Base-by-base conservation (phyloP, 2,329 filamentous ascomycete genomes). In the Lasiodiplodia citricola region DNA sequence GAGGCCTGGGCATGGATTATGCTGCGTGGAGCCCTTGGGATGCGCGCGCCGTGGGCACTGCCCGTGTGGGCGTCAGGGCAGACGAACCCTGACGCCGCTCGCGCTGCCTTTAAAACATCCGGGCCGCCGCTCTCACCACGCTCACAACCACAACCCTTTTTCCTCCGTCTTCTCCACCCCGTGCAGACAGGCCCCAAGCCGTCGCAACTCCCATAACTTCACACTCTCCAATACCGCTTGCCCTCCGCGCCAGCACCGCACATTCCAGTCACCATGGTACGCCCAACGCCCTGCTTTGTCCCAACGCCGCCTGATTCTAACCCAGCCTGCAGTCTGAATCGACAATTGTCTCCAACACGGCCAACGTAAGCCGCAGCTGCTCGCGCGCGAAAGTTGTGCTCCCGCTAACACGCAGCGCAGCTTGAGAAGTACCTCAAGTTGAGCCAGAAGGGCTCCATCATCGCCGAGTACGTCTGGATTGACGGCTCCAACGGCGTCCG, bases 391-490 rank as follows among this genome's bases (percentile, higher is more conserved):
- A 25, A 28, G 55, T 38, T 37, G 54, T 38, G 70, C 74, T 68
- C 37, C 56, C 23, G 60, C 47, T 54, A 57, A 66, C 66, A 23
- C 41, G 44, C 14, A 25, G 21, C 50, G 37, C 82, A 97, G 93
- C 90, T 97, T 82, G 85, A 91, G 82, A 97, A 97, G 84, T 98
- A 95, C 88, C 89, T 96, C 84, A 86, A 87, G 78, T 92, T 98
- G 77, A 91, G 94, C 81, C 95, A 98, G 86, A 92, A 91, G 82
- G 94, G 94, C 81, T 86, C 85, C 76, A 87, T 96, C 80, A 96
- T 97, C 83, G 95, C 94, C 79, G 95, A 97, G 86, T 97, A 97
- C 85, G 90, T 97, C 87, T 97, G 95, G 95, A 91, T 97, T 80
- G 94, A 97, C 79, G 87, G 92, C 73, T 83, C 85, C 73, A 94